Base-by-base conservation (phyloP, 2,329 filamentous ascomycete species). In the Botrytis squamosa region DNA sequence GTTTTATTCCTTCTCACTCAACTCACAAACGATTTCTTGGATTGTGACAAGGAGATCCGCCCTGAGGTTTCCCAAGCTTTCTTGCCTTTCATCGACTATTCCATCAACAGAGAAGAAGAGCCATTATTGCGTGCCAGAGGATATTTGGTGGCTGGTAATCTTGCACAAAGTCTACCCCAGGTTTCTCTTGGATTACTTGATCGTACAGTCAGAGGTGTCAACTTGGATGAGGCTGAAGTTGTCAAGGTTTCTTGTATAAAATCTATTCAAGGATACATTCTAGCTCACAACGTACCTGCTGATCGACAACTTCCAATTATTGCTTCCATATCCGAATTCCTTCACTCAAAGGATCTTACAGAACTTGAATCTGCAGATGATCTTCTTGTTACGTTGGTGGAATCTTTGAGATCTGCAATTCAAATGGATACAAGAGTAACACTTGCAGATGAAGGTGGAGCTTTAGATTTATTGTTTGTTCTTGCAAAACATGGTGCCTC, bases 181-280 rank as follows among this genome's bases (percentile, higher is more conserved):
- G 84, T 88, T n/a, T 87, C 86, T 16, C 85, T 87, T 22, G 87
- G 85, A 10, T 87, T 95, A 74, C 86, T 95, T 77, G 90, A 94
- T 78, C 88, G 88, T 49, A 92, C 93, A 2, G 88, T 98, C 70
- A 89, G 92, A 69, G 91, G 91, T 12, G 93, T 97, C 77, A 90
- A 89, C 16, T 85, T 86, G 52, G 95, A 97, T 77, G 85, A 90
- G 33, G 92, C 93, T 0, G 95, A 98, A 81, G 90, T 98, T 52
- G 95, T 98, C 62, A 93, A 96, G 82, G 95, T 97, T 29, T 91
- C 95, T 33, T 97, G 94, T 80, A 92, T 98, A 79, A 95, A 95
- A 81, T 92, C 94, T 2, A 84, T 97, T 52, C 94, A 98, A 79
- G 87, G 88, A 25, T 87, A 90, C 74, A 86, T 90, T 70, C 85